Conservation (phyloP, 2,329 filamentous ascomycete species). For the Aspergillus awamori region DNA sequence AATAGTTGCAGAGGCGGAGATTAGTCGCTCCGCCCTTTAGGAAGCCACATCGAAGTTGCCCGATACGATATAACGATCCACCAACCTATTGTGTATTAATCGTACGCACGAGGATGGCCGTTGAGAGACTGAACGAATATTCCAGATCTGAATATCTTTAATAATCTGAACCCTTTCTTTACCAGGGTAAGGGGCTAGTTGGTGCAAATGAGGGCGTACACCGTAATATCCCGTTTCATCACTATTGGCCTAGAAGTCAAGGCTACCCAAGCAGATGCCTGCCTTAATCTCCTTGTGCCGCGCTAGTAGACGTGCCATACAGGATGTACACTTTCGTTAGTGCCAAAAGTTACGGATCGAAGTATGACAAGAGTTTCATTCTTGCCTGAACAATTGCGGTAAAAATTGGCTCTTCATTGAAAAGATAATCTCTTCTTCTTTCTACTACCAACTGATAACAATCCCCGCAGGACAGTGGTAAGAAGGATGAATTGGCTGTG, state of each 20-base stretch:
- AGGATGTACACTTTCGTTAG: not conserved
- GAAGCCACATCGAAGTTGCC: not conserved
- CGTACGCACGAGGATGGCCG: not conserved
- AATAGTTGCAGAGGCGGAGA: not conserved
- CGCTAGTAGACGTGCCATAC: too few relatives aligned
- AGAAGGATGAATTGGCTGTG: constrained; percentile 7
- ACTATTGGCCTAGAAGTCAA: not conserved
- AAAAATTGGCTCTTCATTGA: not conserved
- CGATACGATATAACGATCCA: not conserved
- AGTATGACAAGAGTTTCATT: too few relatives aligned
- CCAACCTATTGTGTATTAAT: not conserved
- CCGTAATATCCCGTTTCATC: not conserved
- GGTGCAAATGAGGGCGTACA: not conserved
- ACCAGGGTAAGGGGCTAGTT: not conserved
- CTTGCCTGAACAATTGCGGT: too few relatives aligned
- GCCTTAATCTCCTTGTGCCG: not conserved
- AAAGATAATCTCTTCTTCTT: too few relatives aligned
- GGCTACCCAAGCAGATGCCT: not conserved
- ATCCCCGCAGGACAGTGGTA: not conserved
- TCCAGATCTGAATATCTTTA: not conserved
- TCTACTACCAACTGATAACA: not conserved
- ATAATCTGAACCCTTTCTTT: too few relatives aligned
- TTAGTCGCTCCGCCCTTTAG: too few relatives aligned
- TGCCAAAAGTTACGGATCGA: not conserved
- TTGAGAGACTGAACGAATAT: not conserved